Percentiles rank a stretch among this genome's conserved stretches.
These are phyloP conservation scores for Curvularia verruculosa DNA, from an alignment of 2,329 filamentous ascomycete species.

Conservation along the genomic window DNA sequence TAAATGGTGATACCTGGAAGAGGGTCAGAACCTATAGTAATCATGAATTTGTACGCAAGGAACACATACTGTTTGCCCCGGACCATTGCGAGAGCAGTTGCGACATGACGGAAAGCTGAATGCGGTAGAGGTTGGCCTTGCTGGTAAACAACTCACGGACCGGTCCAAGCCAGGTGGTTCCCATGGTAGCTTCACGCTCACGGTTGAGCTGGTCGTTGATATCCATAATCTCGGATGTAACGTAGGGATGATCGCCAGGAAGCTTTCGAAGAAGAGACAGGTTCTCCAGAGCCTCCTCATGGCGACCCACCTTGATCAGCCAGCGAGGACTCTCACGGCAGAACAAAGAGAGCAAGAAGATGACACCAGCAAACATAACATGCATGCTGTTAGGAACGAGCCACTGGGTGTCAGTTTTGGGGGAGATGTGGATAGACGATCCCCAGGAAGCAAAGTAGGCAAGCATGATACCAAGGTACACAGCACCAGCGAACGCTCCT, in stretches of 20 bases:
- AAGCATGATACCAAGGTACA: conserved; percentile 79
- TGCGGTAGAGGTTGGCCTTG: conserved; percentile 73
- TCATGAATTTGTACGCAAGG: conserved; percentile 52
- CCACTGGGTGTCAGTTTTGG: conserved; percentile 54
- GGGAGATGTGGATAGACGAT: conserved; percentile 58
- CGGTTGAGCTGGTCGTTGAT: conserved; percentile 71
- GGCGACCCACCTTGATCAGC: conserved; percentile 68
- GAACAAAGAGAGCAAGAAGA: conserved; percentile 72
- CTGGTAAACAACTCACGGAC: conserved; percentile 72
- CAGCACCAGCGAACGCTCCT: conserved; percentile 71
- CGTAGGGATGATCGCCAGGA: conserved; percentile 64
- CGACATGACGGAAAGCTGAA: conserved; percentile 70
- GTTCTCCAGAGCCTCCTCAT: conserved; percentile 63
- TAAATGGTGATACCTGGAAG: conserved; percentile 67
- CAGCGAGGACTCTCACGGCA: conserved; percentile 74
- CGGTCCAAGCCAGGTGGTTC: conserved; percentile 67
- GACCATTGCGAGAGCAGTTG: conserved; percentile 78
- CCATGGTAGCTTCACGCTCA: conserved; percentile 73
- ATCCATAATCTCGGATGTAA: conserved; percentile 65
- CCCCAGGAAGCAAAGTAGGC: conserved; percentile 74
- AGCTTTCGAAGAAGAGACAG: conserved; percentile 67
- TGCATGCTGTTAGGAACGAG: conserved; percentile 76
- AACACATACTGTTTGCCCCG: conserved; percentile 60
- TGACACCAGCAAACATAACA: conserved; percentile 76
- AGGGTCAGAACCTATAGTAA: neutral